Base-by-base conservation (phyloP, 2,329 filamentous ascomycete genomes). In the Phyllosticta citrichinensis region DNA sequence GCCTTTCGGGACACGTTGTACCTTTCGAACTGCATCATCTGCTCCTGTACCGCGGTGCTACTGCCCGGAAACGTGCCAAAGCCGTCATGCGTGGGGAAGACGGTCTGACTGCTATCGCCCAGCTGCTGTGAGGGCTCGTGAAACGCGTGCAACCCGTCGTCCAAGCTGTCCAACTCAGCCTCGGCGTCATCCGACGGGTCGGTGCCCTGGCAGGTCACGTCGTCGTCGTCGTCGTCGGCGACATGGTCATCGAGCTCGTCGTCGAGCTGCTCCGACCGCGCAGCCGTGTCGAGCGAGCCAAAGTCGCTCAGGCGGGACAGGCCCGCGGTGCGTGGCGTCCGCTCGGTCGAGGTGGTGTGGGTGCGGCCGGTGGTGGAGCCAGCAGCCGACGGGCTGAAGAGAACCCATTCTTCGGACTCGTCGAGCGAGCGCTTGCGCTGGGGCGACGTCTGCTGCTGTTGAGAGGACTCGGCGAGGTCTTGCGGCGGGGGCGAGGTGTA, bases 51-150 rank as follows among this genome's bases (percentile, higher is more conserved):
- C 69, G 70, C 82, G 12, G 69, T 54, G 75, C 65, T 84, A 70
- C 76, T 89, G 71, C 69, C 89, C 63, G 73, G 83, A 72, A 99
- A 99, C 6, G 87, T 89, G 4, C 94, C 94, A 54, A 97, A 75
- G 1, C 94, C 94, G 77, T 99, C 92, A 70, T 99, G 94, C 0
- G 86, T 84, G 0, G 94, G 94, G n/a, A 99, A 81, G 2, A 96
- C 84, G 0, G 89, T 85, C 19, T 81, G 79, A 20, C 83, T 78
- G 65, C 83, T 84, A 54, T 83, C 78, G 61, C 83, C 77, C 65
- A 79, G 68, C 64, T 60, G 69, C 65, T 52, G 69, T 78, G 6
- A 78, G 62, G 51, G 67, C 53, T 90, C 85, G 57, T 91, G 85
- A 70, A 97, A 97, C 52, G 91, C 92, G 65, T 92, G 88, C 1